Conservation (phyloP, 1,139 yeast genomes). For the Blastobotrys illinoisensis region DNA sequence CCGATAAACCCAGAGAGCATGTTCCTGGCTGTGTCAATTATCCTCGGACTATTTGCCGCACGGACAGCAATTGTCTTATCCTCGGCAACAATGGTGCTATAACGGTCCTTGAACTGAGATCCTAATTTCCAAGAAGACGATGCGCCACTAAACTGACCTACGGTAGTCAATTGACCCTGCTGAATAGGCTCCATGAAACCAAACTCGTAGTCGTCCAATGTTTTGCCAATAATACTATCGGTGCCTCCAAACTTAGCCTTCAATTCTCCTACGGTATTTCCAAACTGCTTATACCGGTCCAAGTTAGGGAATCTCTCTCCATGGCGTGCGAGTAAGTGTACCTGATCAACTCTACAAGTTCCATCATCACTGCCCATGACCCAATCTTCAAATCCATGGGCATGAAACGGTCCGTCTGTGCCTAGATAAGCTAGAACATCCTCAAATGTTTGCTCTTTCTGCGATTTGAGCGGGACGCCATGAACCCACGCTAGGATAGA, state of each 20-base stretch:
- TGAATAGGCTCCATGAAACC: neutral
- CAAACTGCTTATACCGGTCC: slow-evolving; percentile 1
- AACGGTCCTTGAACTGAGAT: neutral
- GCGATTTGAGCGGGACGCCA: neutral
- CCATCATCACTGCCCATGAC: neutral
- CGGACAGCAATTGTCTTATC: neutral
- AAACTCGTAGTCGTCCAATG: neutral
- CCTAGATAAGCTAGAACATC: slow-evolving; percentile 16
- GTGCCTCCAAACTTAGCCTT: neutral
- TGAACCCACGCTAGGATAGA: neutral
- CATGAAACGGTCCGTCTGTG: slow-evolving; percentile 19
- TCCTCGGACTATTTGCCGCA: neutral
- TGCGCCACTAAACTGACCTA: neutral
- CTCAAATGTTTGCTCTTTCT: neutral
- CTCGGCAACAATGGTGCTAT: neutral
- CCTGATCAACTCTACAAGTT: slow-evolving; percentile 12
- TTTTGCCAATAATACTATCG: neutral
- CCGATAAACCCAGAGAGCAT: neutral
- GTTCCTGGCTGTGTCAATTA: neutral
- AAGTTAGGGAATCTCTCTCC: slow-evolving; percentile 16
- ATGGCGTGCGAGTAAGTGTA: slow-evolving; percentile 15
- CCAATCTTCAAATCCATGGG: neutral
- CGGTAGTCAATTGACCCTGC: neutral
- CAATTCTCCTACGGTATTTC: neutral
- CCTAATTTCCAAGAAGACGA: neutral